Base-by-base conservation (phyloP, 2,329 filamentous ascomycete species). In the Gremmenia infestans region DNA sequence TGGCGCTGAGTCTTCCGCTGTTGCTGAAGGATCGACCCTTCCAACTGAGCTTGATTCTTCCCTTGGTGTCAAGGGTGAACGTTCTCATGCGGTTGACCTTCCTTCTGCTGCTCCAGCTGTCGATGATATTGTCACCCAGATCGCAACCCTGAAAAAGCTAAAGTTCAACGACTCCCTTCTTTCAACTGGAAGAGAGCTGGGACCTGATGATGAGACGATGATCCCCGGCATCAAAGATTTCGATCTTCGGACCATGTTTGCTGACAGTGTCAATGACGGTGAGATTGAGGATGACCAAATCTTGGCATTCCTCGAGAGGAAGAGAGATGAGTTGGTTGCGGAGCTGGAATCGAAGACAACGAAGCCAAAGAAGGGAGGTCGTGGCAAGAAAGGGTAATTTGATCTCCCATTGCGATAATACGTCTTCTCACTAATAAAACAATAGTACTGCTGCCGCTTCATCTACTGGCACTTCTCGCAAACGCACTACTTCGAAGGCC, bases 361-460 rank as follows among this genome's bases (percentile, higher is more conserved):
- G 28, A 32, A 28, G 22, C 53, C 48, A 50, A 48, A 39, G 42
- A 57, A 53, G 43, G 19, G 48, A 40, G 35, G 28, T 15, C 39
- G 47, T 46, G 47, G 50, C 46, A 59, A 59, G 50, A 59, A 56
- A n/a, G 17, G 19, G 48, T 54, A 45, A 50, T 43, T 57, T 28
- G 39, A 12, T 49, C 14, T 2, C 19, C 28, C 35, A 8, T 22
- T 19, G 12, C 35, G 35, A 45, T n/a, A 35, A 35, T 17, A n/a
- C n/a, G 7, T n/a, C 36, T 17, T 11, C 23, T 19, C 22, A 43
- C 36, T 50, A 40, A 36, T 15, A 28, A 40, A 15, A 35, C 35
- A n/a, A 23, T 19, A 4, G 15, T n/a, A 45, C 25, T 43, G 23
- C 50, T 52, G 11, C 23, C 14, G 15, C 37, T 15, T 8, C 37